Evolutionary conservation across 176 grass and related monocot species (phyloP).

Genomic region (Hsuehochloa calcarea): DNA sequence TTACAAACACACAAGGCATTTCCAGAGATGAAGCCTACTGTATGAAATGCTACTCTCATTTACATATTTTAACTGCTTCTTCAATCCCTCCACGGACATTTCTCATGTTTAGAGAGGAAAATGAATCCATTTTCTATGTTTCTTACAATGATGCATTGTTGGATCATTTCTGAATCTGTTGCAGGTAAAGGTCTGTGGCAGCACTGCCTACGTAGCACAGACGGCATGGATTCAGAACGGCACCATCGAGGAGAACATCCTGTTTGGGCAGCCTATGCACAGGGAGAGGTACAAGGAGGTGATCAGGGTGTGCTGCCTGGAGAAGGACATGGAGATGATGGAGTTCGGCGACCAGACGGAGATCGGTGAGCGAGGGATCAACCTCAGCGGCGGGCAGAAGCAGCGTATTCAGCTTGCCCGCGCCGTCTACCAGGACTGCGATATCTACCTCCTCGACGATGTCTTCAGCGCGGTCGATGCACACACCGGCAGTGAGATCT

Average conservation of each 20-base stretch:
- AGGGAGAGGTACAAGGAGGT: constrained; percentile 67
- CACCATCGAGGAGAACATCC: constrained; percentile 92
- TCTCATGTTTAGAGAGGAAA: background rate
- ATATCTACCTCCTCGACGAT: constrained; percentile 93
- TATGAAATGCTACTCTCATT: background rate
- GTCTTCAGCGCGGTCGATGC: constrained; percentile 96
- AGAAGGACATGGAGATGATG: constrained; percentile 99
- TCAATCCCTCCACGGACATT: background rate
- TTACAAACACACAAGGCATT: background rate
- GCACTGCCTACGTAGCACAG: constrained; percentile 84
- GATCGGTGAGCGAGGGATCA: constrained; percentile 97
- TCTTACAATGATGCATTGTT: background rate
- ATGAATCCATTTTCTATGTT: background rate
- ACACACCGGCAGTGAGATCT: constrained; percentile 83
- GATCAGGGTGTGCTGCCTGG: constrained; percentile 82
- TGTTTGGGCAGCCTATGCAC: constrained; percentile 87
- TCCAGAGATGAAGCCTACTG: background rate
- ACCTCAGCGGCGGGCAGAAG: constrained; percentile 96
- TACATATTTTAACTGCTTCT: background rate
- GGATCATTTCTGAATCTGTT: background rate
- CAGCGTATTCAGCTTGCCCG: constrained; percentile 94
- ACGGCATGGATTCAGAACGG: constrained; percentile 97
- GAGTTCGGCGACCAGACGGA: constrained; percentile 99
- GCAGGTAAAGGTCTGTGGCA: constrained; percentile 89
- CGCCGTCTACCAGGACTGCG: constrained; percentile 86